Percentiles rank a stretch among this genome's conserved stretches.
Evolutionary conservation across 768 basidiomycete species (phyloP).

Genomic region (Leccinum fibrillosum): DNA sequence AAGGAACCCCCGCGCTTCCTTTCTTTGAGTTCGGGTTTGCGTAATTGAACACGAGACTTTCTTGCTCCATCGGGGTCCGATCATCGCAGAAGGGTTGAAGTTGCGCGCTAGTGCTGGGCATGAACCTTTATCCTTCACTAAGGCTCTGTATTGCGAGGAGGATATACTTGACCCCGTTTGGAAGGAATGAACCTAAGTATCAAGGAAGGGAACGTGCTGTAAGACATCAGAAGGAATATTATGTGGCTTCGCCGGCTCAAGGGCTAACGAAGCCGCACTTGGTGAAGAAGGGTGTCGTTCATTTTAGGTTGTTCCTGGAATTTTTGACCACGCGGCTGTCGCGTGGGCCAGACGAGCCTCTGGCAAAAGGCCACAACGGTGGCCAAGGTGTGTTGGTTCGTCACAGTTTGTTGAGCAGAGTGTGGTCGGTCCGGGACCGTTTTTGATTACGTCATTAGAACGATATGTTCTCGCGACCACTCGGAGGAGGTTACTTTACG

Average conservation of each 20-base stretch:
- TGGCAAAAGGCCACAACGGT: neutral
- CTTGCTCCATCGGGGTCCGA: constrained; percentile 12
- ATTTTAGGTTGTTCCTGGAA: neutral
- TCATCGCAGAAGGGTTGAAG: neutral
- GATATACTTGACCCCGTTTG: neutral
- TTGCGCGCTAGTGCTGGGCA: neutral
- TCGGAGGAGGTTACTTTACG: neutral
- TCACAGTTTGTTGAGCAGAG: too few relatives aligned
- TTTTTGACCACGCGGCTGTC: constrained; percentile 8
- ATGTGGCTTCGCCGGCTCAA: neutral
- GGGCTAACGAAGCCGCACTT: neutral
- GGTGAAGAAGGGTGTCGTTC: neutral
- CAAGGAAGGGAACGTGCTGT: neutral
- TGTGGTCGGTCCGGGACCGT: neutral
- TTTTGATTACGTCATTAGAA: constrained; percentile 8
- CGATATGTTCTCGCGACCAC: neutral
- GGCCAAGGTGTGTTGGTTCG: too few relatives aligned
- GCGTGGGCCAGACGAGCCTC: constrained; percentile 1
- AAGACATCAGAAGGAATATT: neutral
- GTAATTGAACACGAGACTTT: neutral
- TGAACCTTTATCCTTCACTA: neutral
- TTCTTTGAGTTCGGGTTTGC: neutral
- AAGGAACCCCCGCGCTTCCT: neutral
- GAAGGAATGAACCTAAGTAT: neutral
- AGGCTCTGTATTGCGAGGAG: neutral